Percentiles rank a stretch among this genome's conserved stretches.
Conservation (phyloP, 2,329 filamentous ascomycete species). For the Xylaria sp. region DNA sequence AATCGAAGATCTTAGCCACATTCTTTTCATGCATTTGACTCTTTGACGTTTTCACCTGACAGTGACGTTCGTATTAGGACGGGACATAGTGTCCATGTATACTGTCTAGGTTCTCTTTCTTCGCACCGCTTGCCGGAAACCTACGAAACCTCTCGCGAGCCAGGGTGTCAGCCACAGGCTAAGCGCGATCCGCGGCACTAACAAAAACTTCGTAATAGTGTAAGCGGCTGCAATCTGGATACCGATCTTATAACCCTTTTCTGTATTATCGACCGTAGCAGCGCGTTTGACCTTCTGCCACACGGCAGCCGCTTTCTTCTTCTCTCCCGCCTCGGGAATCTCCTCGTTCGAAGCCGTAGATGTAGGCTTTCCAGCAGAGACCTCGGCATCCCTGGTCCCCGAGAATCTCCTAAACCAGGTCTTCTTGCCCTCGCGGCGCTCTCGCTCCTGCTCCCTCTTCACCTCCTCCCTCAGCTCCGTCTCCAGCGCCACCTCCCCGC, state of each 20-base stretch:
- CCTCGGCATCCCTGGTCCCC: constrained; percentile 48
- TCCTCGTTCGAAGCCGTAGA: constrained; percentile 49
- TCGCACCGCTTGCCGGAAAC: constrained; percentile 46
- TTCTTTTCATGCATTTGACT: constrained; percentile 10
- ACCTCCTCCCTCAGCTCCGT: constrained; percentile 45
- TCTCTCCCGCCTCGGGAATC: constrained; percentile 21
- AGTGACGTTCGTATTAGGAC: neutral
- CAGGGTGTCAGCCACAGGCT: constrained; percentile 93
- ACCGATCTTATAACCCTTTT: constrained; percentile 62
- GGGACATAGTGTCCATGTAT: neutral
- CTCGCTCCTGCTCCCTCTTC: constrained; percentile 47
- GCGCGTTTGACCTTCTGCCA: constrained; percentile 44
- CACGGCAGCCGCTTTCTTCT: constrained; percentile 37
- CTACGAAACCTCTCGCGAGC: constrained; percentile 78
- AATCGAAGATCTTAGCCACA: constrained; percentile 39
- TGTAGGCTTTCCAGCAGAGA: constrained; percentile 40
- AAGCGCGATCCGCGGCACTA: constrained; percentile 79
- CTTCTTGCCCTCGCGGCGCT: constrained; percentile 39
- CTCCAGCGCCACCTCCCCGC: constrained; percentile 44
- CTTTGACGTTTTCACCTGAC: constrained; percentile 15
- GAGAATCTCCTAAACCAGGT: constrained; percentile 33
- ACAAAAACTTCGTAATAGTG: constrained; percentile 84
- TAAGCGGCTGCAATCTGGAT: constrained; percentile 87
- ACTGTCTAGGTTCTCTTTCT: constrained; percentile 36
- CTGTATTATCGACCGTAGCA: constrained; percentile 47